Base-by-base conservation (phyloP, 73 alveolate species). In the Diophrys sp. region DNA sequence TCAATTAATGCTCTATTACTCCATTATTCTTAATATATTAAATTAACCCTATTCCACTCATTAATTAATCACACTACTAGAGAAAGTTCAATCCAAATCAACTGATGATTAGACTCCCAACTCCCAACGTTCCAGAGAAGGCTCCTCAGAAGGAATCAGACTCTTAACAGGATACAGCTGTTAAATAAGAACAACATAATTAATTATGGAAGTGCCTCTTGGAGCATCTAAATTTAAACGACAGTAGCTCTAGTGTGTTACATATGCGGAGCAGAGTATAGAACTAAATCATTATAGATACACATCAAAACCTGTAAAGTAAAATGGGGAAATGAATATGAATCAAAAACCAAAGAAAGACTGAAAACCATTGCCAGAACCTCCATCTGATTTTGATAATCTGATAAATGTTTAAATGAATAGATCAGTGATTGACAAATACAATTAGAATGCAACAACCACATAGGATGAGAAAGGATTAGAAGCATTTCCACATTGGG, bases 231-330 rank as follows among this genome's bases (percentile, higher is more conserved):
- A 18, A 30, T 31, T 27, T 30, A 72, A 31, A 90, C 84, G 68
- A 97, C 97, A 29, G 79, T 85, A 72, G 91, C 94, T n/a, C 74
- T 95, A 54, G 89, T 95, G 33, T 95, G 98, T 71, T 95, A 94
- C 68, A 85, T 95, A 34, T 92, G 98, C 62, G 98, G 98, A 87
- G 89, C 97, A 83, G 97, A 95, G 93, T 95, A 84, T 30, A 97
- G 98, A 30, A 93, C 97, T 26, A 78, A 91, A 34, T 75, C 93
- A 24, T 70, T 93, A 2, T 85, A 85, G 70, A 91, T 93, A 74
- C 98, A 93, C 74, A 33, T 88, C 33, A 93, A 91, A 77, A 74
- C 87, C 28, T 93, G 96, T 75, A 81, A 77, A 74, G 81, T 86
- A 86, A 78, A 81, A 62, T 90, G 87, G 79, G 93, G 83, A 31